Conservation (phyloP, 179 eudicot species). For the Beta corolliflora region DNA sequence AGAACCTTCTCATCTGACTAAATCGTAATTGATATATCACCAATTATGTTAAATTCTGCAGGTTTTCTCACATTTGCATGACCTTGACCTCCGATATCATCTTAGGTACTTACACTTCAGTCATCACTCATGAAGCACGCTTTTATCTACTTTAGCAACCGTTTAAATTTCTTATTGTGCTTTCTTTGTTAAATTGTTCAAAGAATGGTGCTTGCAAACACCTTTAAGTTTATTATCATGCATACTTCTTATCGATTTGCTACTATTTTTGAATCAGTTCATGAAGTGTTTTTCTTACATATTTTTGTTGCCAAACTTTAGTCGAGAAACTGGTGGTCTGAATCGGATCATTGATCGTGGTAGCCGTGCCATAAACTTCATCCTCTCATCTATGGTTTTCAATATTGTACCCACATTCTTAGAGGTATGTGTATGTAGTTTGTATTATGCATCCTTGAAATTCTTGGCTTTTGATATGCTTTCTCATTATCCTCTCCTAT, state of each 20-base stretch:
- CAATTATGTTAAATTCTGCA: slow-evolving; percentile 36
- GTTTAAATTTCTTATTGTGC: background rate
- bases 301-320: slow-evolving; percentile 32
- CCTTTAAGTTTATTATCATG: background rate
- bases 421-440: slow-evolving; percentile 62
- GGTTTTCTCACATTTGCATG: slow-evolving; percentile 95
- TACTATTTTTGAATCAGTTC: background rate
- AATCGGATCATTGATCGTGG: slow-evolving; percentile 98
- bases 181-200: background rate
- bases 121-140: slow-evolving; percentile 9
- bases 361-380: slow-evolving; percentile 97
- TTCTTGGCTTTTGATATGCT: background rate
- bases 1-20: too few relatives aligned
- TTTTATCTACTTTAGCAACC: background rate
- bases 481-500: background rate
- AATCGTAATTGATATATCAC: too few relatives aligned
- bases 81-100: slow-evolving; percentile 90
- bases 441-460: background rate
- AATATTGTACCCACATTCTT: slow-evolving; percentile 87
- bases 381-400: slow-evolving; percentile 93
- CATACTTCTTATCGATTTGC: slow-evolving; percentile 3
- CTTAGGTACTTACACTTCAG: slow-evolving; percentile 59
- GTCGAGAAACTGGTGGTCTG: slow-evolving; percentile 94
- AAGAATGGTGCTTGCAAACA: background rate
- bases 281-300: slow-evolving; percentile 23